These are phyloP conservation scores for Alternaria sp. DNA, from an alignment of 2,329 filamentous ascomycete genomes.

Conservation along the genomic window DNA sequence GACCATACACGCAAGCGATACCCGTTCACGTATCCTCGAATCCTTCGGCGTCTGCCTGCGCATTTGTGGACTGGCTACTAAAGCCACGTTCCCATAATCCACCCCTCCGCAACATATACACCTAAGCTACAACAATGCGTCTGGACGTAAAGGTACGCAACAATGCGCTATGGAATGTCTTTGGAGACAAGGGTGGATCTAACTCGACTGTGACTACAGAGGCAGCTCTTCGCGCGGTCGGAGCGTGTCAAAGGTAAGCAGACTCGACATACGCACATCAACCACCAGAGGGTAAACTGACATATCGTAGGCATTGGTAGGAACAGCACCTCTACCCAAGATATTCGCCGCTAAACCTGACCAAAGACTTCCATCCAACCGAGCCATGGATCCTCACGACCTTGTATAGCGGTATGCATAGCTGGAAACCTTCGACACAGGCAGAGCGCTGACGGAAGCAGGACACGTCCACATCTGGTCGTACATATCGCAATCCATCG, in stretches of 20 bases:
- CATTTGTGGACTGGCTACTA: constrained; percentile 45
- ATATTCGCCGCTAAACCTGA: constrained; percentile 25
- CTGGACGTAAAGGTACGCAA: constrained; percentile 56
- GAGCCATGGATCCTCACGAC: constrained; percentile 96
- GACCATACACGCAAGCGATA: background rate
- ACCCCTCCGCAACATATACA: constrained; percentile 41
- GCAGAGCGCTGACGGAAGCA: constrained; percentile 51
- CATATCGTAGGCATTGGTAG: constrained; percentile 47
- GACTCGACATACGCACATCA: constrained; percentile 3
- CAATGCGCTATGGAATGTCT: constrained; percentile 3
- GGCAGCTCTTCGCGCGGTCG: constrained; percentile 85
- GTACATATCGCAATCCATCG: constrained; percentile 78
- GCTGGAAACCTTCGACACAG: constrained; percentile 7
- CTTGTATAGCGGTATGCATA: constrained; percentile 81
- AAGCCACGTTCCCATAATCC: constrained; percentile 49
- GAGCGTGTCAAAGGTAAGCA: constrained; percentile 80
- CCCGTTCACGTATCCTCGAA: constrained; percentile 1
- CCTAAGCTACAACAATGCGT: constrained; percentile 50
- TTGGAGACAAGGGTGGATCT: constrained; percentile 35
- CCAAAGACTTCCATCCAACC: constrained; percentile 94
- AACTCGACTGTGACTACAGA: constrained; percentile 62
- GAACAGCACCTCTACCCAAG: constrained; percentile 12
- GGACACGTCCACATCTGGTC: constrained; percentile 99
- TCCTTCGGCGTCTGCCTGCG: constrained; percentile 20
- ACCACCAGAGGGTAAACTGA: constrained; percentile 31